Percentiles rank a stretch among this genome's conserved stretches.
Evolutionary conservation across 1,284 basidiomycete species (phyloP).

Genomic region (Cutaneotrichosporon mucoides): DNA sequence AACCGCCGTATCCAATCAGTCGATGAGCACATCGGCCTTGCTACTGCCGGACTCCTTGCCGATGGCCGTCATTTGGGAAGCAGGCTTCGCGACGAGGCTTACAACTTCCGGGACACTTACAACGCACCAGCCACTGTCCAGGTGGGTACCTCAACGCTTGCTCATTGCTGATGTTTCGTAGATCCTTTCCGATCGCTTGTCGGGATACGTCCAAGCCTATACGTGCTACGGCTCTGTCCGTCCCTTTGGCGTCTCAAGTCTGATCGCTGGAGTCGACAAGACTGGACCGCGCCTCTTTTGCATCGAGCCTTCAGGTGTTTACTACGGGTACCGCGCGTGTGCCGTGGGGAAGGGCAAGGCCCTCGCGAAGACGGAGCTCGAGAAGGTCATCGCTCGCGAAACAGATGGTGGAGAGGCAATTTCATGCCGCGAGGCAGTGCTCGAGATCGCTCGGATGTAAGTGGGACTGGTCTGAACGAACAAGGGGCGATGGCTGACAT

Average conservation of each 20-base stretch:
- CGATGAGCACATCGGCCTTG: conserved; percentile 89
- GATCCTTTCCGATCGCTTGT: conserved; percentile 70
- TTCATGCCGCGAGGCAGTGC: conserved; percentile 75
- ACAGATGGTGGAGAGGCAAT: conserved; percentile 23
- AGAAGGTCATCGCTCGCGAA: conserved; percentile 63
- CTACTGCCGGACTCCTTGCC: conserved; percentile 87
- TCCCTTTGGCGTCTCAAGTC: conserved; percentile 91
- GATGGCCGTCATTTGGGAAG: conserved; percentile 88
- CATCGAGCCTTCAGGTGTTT: conserved; percentile 92
- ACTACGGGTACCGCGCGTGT: conserved; percentile 86
- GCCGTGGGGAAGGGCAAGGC: conserved; percentile 96
- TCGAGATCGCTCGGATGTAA: conserved; percentile 89
- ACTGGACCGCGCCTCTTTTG: conserved; percentile 83
- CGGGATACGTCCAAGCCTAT: conserved; percentile 88
- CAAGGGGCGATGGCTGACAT: not conserved
- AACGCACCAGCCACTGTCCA: conserved; percentile 73
- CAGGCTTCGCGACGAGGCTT: conserved; percentile 79
- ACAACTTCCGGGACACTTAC: conserved; percentile 71
- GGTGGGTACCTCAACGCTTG: conserved; percentile 51
- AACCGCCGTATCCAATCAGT: conserved; percentile 91
- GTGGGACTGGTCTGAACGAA: conserved; percentile 39
- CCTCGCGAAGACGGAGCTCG: conserved; percentile 95
- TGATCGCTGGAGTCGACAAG: conserved; percentile 86
- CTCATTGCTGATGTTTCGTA: not conserved
- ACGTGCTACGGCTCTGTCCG: conserved; percentile 97